phyloP scores from a whole-genome alignment of 805 yeast genomes.

The Candida nitratophila region DNA sequence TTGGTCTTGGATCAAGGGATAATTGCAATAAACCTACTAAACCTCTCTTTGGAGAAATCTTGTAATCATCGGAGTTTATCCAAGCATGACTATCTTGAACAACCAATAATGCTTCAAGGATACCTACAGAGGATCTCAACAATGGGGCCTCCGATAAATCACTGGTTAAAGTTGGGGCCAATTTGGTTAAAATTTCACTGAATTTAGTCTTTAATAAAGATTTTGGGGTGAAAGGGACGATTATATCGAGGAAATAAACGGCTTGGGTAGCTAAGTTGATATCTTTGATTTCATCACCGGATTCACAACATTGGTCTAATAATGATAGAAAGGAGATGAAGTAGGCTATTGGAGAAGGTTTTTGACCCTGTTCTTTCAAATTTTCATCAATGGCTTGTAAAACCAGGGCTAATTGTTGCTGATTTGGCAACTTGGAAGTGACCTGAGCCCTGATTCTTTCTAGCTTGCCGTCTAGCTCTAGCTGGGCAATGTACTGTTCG shows the following conservation, averaged over 20 bases:
- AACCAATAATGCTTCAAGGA: constrained; percentile 67
- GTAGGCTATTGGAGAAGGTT: constrained; percentile 69
- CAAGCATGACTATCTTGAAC: constrained; percentile 81
- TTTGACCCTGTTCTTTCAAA: constrained; percentile 56
- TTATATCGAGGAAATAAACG: constrained; percentile 73
- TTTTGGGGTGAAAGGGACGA: constrained; percentile 68
- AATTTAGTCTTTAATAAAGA: constrained; percentile 67
- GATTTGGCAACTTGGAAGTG: constrained; percentile 78
- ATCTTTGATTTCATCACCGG: constrained; percentile 48
- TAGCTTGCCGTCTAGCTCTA: constrained; percentile 57
- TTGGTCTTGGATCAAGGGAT: constrained; percentile 84
- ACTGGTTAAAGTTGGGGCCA: constrained; percentile 74
- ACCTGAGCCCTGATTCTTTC: constrained; percentile 64
- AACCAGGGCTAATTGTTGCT: constrained; percentile 76
- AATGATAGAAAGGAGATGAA: constrained; percentile 78
- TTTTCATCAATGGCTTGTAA: constrained; percentile 89
- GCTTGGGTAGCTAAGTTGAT: constrained; percentile 63
- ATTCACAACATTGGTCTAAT: constrained; percentile 64
- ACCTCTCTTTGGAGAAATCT: constrained; percentile 73
- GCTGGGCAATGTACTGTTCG: constrained; percentile 9
- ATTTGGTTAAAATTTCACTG: constrained; percentile 64
- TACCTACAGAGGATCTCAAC: constrained; percentile 77
- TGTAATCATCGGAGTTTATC: constrained; percentile 46
- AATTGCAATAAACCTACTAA: constrained; percentile 70
- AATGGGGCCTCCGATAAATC: constrained; percentile 72